phyloP scores from a whole-genome alignment of 371 early-diverging fungal species.

The Dinochytrium kinnereticum region DNA sequence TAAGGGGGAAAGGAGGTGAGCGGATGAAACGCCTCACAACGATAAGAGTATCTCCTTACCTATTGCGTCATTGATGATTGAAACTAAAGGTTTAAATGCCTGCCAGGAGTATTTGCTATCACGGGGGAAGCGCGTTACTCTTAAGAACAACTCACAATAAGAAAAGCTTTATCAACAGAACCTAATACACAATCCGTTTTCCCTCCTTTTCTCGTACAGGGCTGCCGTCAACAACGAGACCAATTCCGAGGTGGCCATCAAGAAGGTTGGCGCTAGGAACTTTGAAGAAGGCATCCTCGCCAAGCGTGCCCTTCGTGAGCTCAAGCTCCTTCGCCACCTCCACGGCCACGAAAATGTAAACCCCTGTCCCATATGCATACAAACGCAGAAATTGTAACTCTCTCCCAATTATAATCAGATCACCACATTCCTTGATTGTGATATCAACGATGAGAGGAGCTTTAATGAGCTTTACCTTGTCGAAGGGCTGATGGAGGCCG shows the following conservation, averaged over 20 bases:
- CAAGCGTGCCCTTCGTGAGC: slow-evolving; percentile 59
- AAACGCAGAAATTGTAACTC: not conserved
- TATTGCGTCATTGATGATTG: no score
- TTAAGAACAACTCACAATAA: no score
- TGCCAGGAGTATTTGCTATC: no score
- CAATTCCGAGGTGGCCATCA: slow-evolving; percentile 55
- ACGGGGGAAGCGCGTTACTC: no score
- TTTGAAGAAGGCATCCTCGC: slow-evolving; percentile 59
- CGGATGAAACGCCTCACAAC: no score
- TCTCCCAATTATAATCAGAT: slow-evolving; percentile 29
- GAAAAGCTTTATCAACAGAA: no score
- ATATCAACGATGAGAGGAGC: slow-evolving; percentile 41
- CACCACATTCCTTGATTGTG: slow-evolving; percentile 44
- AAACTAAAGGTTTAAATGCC: no score
- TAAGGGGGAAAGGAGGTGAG: no score
- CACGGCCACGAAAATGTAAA: slow-evolving; percentile 59
- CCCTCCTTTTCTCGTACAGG: slow-evolving; percentile 29
- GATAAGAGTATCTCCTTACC: no score
- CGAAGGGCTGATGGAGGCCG: slow-evolving; percentile 62
- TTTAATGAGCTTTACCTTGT: slow-evolving; percentile 54
- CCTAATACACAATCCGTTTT: not conserved
- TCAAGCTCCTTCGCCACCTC: slow-evolving; percentile 59
- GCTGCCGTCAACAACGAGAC: slow-evolving; percentile 49
- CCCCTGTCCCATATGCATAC: not conserved
- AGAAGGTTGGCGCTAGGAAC: slow-evolving; percentile 55